Percentiles rank a stretch among this genome's conserved stretches.
phyloP scores from a whole-genome alignment of 1,139 yeast species.

The Magnusiomyces magnusii region DNA sequence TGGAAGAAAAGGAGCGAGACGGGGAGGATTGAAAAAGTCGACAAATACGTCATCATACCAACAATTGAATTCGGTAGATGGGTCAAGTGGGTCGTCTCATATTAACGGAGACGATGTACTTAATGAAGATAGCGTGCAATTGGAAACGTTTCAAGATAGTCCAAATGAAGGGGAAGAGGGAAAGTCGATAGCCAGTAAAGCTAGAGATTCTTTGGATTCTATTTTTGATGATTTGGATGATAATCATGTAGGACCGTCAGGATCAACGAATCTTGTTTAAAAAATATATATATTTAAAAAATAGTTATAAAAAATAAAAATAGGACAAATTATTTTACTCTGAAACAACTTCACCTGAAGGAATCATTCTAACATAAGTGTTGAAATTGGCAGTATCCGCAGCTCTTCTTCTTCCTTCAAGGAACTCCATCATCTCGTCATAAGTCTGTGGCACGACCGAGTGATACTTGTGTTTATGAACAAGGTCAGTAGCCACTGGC shows the following conservation, averaged over 20 bases:
- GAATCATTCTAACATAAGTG: constrained; percentile 12
- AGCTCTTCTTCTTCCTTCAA: constrained; percentile 87
- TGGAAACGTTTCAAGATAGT: background rate
- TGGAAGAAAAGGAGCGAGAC: background rate
- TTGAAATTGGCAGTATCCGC: constrained; percentile 61
- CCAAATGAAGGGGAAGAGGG: background rate
- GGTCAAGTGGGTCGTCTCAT: no score
- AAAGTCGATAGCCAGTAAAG: background rate
- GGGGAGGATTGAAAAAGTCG: constrained; percentile 3
- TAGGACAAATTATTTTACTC: constrained; percentile 7
- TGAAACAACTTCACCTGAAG: constrained; percentile 12
- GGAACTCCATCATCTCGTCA: constrained; percentile 84
- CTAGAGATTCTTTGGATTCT: constrained; percentile 8
- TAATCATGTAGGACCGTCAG: background rate
- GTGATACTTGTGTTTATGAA: constrained; percentile 37
- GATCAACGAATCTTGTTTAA: background rate
- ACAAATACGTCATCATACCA: background rate
- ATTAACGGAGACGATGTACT: background rate
- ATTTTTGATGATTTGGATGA: constrained; percentile 8
- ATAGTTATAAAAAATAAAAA: background rate
- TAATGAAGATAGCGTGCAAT: background rate
- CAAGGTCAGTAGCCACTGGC: constrained; percentile 32
- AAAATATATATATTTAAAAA: background rate
- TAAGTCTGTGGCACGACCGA: constrained; percentile 83
- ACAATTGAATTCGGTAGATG: background rate